These are phyloP conservation scores for Rhodocollybia butyracea DNA, from an alignment of 768 basidiomycete genomes.

Conservation along the genomic window DNA sequence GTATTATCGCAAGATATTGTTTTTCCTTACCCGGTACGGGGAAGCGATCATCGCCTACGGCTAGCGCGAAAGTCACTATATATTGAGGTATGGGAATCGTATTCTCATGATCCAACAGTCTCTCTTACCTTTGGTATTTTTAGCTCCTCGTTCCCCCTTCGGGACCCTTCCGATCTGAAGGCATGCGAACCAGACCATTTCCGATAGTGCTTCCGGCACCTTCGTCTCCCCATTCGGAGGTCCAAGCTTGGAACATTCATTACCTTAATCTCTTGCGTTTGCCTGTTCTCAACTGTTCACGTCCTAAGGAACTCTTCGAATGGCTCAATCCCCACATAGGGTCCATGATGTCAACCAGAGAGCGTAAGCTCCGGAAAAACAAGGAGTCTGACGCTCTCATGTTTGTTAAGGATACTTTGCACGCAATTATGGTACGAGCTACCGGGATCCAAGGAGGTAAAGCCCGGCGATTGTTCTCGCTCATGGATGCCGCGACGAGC, in stretches of 20 bases:
- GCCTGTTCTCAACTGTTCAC: conserved; percentile 25
- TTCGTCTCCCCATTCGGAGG: conserved; percentile 7
- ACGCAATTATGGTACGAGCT: conserved; percentile 17
- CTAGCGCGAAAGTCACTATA: conserved; percentile 28
- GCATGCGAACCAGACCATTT: conserved; percentile 22
- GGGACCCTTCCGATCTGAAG: conserved; percentile 18
- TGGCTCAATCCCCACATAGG: conserved; percentile 32
- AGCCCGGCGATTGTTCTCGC: conserved; percentile 16
- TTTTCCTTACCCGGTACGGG: conserved; percentile 25
- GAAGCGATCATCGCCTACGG: conserved; percentile 17
- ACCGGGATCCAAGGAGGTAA: conserved; percentile 18
- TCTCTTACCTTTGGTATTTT: neutral
- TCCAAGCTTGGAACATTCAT: conserved; percentile 35
- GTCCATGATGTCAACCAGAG: conserved; percentile 25
- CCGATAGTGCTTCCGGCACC: conserved; percentile 12
- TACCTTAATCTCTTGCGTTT: conserved; percentile 32
- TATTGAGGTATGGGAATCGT: conserved; percentile 22
- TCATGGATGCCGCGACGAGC: conserved; percentile 14
- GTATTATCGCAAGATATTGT: conserved; percentile 13
- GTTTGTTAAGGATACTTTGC: conserved; percentile 28
- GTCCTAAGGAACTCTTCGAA: conserved; percentile 5
- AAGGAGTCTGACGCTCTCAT: conserved; percentile 18
- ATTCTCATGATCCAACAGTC: neutral
- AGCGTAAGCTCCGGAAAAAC: conserved; percentile 19
- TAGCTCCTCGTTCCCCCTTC: conserved; percentile 29